Base-by-base conservation (phyloP, 768 basidiomycete species). In the Coprinopsis strossmayeri region DNA sequence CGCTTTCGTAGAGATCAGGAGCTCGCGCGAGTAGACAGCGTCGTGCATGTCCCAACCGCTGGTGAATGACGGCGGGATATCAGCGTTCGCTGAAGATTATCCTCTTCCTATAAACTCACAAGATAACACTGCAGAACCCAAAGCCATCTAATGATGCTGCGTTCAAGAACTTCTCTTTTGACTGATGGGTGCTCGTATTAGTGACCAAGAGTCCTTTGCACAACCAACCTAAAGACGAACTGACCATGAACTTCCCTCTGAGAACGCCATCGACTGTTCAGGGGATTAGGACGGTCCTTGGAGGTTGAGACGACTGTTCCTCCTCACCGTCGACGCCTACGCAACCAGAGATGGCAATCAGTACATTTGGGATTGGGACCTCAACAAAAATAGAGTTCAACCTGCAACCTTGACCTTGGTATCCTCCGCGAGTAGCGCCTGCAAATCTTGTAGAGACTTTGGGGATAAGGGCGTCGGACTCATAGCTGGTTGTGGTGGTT, bases 31-130 rank as follows among this genome's bases (percentile, higher is more conserved):
- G 68, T 98, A 97, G 3, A 88, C 79, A 0, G 74, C 54, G 61
- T 98, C 96, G 56, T 97, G 91, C 13, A 97, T 82, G 64, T 95
- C 90, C 94, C 91, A 92, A 41, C 87, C 89, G 52, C 85, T 91
- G 55, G 34, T 35, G 27, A 45, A 27, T 23, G 12, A 20, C 9
- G 41, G 17, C 11, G 20, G n/a, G 26, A 15, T 12, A 12, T 44
- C 13, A 25, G 41, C 46, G 35, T 55, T 67, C n/a, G n/a, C n/a
- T n/a, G n/a, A n/a, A n/a, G n/a, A n/a, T n/a, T n/a, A n/a, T n/a
- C n/a, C n/a, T n/a, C n/a, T n/a, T n/a, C n/a, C n/a, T n/a, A n/a
- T n/a, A n/a, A 24, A 71, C 84, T 57, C 51, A 88, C 90, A 93
- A 96, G 47, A 93, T 80, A 40, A 94, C 88, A 57, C 87, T 89